These are phyloP conservation scores for Singerocomus rubriflavus DNA, from an alignment of 1,284 basidiomycete genomes.

Conservation along the genomic window DNA sequence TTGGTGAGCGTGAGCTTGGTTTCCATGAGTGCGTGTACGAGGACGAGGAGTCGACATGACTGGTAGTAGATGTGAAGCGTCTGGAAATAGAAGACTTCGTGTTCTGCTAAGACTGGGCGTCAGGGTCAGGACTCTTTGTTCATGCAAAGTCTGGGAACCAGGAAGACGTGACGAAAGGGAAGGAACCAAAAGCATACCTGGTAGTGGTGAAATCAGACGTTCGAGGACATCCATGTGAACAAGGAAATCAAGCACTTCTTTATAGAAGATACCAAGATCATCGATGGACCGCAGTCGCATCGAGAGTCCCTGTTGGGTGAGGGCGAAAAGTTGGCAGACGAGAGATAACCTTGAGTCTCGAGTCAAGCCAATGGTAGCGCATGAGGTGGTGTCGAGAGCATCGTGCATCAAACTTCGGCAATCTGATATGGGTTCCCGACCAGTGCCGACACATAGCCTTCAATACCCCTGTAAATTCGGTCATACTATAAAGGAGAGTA, in stretches of 20 bases:
- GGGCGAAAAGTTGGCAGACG: constrained; percentile 32
- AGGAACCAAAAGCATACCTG: constrained; percentile 32
- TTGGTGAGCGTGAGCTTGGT: constrained; percentile 31
- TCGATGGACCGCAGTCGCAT: constrained; percentile 29
- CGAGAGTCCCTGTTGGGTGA: constrained; percentile 31
- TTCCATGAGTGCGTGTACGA: constrained; percentile 39
- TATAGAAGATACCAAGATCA: constrained; percentile 35
- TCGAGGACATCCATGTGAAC: constrained; percentile 37
- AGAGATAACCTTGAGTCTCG: constrained; percentile 39
- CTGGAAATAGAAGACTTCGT: constrained; percentile 41
- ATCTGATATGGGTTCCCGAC: constrained; percentile 35
- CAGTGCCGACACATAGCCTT: constrained; percentile 43
- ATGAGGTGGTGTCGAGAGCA: constrained; percentile 29
- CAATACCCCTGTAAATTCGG: constrained; percentile 6
- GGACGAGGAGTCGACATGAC: constrained; percentile 37
- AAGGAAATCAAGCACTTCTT: constrained; percentile 33
- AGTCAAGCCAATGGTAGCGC: constrained; percentile 21
- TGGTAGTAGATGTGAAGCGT: constrained; percentile 38
- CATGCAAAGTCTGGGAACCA: neutral
- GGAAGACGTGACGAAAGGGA: neutral
- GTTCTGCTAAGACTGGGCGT: constrained; percentile 37
- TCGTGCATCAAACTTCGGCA: constrained; percentile 32
- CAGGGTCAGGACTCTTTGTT: constrained; percentile 25
- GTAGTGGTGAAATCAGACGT: constrained; percentile 37
- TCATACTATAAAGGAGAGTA: neutral